These are phyloP conservation scores for Phytophthora litchii DNA, from an alignment of 352 stramenopile species.

Conservation along the genomic window DNA sequence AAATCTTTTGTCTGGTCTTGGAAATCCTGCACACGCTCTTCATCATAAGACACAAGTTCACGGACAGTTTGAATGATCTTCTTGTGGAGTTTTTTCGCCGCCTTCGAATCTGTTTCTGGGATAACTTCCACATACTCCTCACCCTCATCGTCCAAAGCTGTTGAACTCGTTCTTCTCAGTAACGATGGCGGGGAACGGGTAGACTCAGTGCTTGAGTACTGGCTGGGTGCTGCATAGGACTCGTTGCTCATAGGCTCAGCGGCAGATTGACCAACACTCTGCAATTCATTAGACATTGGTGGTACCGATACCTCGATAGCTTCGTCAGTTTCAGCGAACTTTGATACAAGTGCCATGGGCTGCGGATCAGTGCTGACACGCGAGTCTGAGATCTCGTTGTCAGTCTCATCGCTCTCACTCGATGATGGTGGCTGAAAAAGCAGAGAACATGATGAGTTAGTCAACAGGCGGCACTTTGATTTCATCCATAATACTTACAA, in stretches of 20 bases:
- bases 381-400: conserved; percentile 9
- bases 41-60: conserved; percentile 63
- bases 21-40: conserved; percentile 80
- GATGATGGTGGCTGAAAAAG: conserved; percentile 18
- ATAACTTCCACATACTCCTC: conserved; percentile 61
- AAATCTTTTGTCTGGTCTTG: conserved; percentile 84
- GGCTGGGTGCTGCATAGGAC: conserved; percentile 13
- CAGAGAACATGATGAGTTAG: conserved; percentile 2
- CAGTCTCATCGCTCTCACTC: conserved; percentile 13
- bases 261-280: conserved; percentile 16
- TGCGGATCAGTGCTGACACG: conserved; percentile 3
- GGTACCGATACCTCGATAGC: conserved; percentile 4
- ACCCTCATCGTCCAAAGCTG: conserved; percentile 47
- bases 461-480: neutral
- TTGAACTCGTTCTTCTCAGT: conserved; percentile 32
- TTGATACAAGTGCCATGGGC: conserved; percentile 1
- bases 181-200: conserved; percentile 14
- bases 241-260: conserved; percentile 22
- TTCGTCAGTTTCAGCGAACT: conserved; percentile 22
- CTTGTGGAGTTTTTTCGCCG: conserved; percentile 78
- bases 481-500: conserved; percentile 32
- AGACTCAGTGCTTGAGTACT: conserved; percentile 28
- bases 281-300: conserved; percentile 7
- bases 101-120: conserved; percentile 57
- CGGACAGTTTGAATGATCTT: conserved; percentile 68